Evolutionary conservation across 768 basidiomycete genomes (phyloP), one percentile per base, ranked within the genome.

Genomic region (Suillus fuscotomentosus): DNA sequence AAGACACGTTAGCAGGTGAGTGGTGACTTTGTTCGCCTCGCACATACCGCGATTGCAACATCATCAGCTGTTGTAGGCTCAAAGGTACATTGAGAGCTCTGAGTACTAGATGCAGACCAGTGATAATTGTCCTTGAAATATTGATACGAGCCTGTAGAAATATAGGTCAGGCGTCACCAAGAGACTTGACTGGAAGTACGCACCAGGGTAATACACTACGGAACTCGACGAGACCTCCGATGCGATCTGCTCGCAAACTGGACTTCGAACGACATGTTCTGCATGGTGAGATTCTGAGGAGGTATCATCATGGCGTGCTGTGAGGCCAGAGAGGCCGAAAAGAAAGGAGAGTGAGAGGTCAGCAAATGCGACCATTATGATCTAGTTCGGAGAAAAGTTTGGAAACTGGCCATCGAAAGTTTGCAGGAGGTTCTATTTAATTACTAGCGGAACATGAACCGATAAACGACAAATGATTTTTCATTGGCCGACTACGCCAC

Each of bases 51-150:
- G 2, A 65, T 75, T 3, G 74, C 78, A 36, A 86, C 74, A 67
- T 88, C 86, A 24, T 78, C 76, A 3, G 82, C 73, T 1, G 78
- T 82, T 14, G 81, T 82, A 15, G 84, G 84, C 68, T 84, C 81
- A 11, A 87, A 85, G 17, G 80, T 79, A 69, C 84, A 86, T 20
- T 76, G 70, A 0, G 82, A 67, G 1, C 60, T 20, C 60, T 83
- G 77, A 1, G 75, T 66, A 68, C 82, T 83, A 11, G 83, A 83
- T 15, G 71, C 71, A 0, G 82, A 79, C 82, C 82, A 87, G 63
- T 86, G 84, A 5, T 68, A 60, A 15, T 83, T 77, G 65, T 81
- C 86, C 24, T 73, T 71, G 2, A 54, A 48, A 65, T 84, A 87
- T 34, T 71, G 42, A 15, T 70, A 24, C 11, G 54, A 63, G 24